Percentiles rank a stretch among this genome's conserved stretches.
Evolutionary conservation across 257 asterid species (phyloP).

Genomic region (Capsicum chinense): DNA sequence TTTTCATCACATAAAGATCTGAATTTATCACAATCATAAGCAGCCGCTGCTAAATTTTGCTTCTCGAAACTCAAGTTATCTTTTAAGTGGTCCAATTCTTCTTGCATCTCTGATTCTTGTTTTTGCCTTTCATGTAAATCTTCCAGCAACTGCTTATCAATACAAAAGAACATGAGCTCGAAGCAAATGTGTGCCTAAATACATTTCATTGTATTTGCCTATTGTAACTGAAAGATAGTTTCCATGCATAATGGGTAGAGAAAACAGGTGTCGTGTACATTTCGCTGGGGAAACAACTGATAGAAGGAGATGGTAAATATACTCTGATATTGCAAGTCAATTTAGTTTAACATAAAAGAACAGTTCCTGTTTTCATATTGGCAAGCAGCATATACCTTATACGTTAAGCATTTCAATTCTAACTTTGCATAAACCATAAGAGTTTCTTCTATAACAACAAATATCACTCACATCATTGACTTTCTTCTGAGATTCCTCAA

Average conservation of each 20-base stretch:
- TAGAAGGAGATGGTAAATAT: neutral
- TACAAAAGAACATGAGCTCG: constrained; percentile 22
- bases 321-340: neutral
- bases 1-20: constrained; percentile 67
- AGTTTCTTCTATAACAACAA: neutral
- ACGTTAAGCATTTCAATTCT: neutral
- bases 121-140: constrained; percentile 70
- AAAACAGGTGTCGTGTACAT: neutral
- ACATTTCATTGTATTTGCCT: neutral
- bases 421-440: constrained; percentile 5
- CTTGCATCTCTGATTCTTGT: constrained; percentile 62
- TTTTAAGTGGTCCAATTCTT: constrained; percentile 69
- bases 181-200: constrained; percentile 19
- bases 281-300: neutral
- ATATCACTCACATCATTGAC: constrained; percentile 62
- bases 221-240: neutral
- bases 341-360: neutral
- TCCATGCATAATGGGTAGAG: constrained; percentile 22
- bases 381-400: neutral
- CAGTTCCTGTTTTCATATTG: neutral
- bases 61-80: constrained; percentile 68
- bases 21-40: constrained; percentile 68
- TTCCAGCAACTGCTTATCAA: constrained; percentile 70
- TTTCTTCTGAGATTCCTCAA: constrained; percentile 81
- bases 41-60: constrained; percentile 63